Percentiles rank a stretch among this genome's conserved stretches.
phyloP scores from a whole-genome alignment of 257 asterid species.

The Petunia axillaris region DNA sequence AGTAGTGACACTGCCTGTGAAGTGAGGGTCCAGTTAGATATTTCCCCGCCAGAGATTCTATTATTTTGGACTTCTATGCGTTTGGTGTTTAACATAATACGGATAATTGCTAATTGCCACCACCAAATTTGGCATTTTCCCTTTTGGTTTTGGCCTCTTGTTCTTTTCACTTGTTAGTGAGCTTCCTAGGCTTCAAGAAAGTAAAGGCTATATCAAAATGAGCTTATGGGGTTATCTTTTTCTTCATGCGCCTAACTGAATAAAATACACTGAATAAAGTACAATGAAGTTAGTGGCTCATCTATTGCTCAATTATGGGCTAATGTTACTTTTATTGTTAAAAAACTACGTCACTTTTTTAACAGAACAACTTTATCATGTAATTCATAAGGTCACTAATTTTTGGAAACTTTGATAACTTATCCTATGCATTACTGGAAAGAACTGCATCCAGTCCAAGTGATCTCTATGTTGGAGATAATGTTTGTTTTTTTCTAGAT shows the following conservation, averaged over 20 bases:
- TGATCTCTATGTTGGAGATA: too few relatives aligned
- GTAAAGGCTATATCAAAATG: background rate
- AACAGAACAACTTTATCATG: too few relatives aligned
- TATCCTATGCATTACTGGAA: too few relatives aligned
- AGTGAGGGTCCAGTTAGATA: constrained; percentile 28
- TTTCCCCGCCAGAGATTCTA: constrained; percentile 10
- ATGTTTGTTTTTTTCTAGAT: too few relatives aligned
- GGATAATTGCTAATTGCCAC: background rate
- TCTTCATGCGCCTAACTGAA: constrained; percentile 17
- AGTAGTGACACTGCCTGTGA: constrained; percentile 26
- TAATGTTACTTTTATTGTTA: background rate
- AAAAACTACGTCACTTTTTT: background rate
- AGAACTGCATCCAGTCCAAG: too few relatives aligned
- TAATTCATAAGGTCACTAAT: too few relatives aligned
- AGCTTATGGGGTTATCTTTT: background rate
- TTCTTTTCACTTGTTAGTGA: background rate
- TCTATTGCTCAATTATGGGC: constrained; percentile 19
- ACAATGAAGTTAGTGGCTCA: constrained; percentile 16
- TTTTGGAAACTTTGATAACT: too few relatives aligned
- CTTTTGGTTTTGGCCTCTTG: background rate
- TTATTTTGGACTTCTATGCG: constrained; percentile 21
- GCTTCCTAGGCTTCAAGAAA: background rate
- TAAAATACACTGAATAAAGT: background rate
- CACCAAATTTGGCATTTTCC: background rate
- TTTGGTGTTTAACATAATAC: background rate